Evolutionary conservation across 257 asterid genomes (phyloP), one percentile per base, ranked within the genome.

Genomic region (Petunia axillaris): DNA sequence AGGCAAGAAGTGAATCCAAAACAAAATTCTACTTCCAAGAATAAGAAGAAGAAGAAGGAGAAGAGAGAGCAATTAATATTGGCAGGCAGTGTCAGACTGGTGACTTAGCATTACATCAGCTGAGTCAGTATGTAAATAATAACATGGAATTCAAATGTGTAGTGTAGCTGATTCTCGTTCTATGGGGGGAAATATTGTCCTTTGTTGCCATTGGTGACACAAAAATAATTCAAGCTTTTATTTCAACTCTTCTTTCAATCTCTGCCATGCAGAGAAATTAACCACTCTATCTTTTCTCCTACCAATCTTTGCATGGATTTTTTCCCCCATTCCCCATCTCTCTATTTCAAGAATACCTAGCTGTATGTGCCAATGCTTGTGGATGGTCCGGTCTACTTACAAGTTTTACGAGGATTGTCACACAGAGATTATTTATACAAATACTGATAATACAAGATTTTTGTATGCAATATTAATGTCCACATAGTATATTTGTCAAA

Each of bases 91-190:
- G 62, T 55, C 62, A 55, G 62, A 55, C 62, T 55, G 66, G 15
- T 46, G 62, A 81, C 82, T 78, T 70, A 84, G 84, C 85, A 83
- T 88, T 85, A 80, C 88, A 85, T 87, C 83, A 85, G 62, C 76
- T 39, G 48, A 4, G 11, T 79, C 43, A 66, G 62, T 25, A 25
- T 25, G n/a, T n/a, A 75, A 7, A 50, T 13, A 25, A 0, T 25
- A 25, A 25, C 25, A 25, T 25, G 25, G 14, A 52, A 52, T 13
- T 52, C 55, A 52, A 52, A 52, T 52, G 55, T 11, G 13, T 39
- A 71, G 48, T 60, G 64, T 73, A 80, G 84, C 84, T 82, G 81
- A 80, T 76, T 83, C 65, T 25, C 25, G 25, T 25, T 25, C 25
- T 25, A 25, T 81, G 75, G 84, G 73, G 25, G 4, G 25, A 54